Conservation (phyloP, 345 rosid species). For the Lumnitzera littorea region DNA sequence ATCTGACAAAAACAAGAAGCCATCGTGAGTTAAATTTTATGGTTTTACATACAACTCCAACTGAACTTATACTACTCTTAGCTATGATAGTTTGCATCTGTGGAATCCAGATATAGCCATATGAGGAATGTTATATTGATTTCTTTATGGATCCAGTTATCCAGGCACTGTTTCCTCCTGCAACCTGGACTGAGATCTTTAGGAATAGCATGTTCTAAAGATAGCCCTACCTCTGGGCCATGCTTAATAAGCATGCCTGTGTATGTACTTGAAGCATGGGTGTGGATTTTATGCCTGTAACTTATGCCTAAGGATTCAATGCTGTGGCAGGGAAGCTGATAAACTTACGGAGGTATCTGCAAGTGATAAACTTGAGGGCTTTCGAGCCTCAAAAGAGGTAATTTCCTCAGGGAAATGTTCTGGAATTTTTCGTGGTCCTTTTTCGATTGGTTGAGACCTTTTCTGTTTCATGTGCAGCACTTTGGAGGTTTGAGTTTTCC, state of each 20-base stretch:
- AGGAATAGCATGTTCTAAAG: too few species aligned
- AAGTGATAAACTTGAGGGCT: conserved; percentile 74
- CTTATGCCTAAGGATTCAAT: neutral
- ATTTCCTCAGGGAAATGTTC: neutral
- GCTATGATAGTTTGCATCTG: neutral
- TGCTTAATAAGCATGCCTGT: too few species aligned
- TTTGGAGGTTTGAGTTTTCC: conserved; percentile 96
- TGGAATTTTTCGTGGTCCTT: too few species aligned
- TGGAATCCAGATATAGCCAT: too few species aligned
- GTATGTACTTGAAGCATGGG: too few species aligned
- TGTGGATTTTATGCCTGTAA: too few species aligned
- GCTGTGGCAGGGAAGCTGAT: conserved; percentile 40
- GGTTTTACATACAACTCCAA: neutral
- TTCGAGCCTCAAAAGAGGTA: conserved; percentile 92
- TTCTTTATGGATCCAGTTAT: too few species aligned
- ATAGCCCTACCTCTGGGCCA: too few species aligned
- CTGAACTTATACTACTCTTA: conserved; percentile 1
- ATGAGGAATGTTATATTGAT: too few species aligned
- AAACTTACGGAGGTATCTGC: conserved; percentile 69
- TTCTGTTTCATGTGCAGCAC: conserved; percentile 44
- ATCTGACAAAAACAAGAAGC: conserved; percentile 29
- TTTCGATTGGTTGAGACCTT: too few species aligned
- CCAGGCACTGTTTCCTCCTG: too few species aligned
- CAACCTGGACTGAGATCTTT: too few species aligned
- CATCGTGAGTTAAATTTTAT: conserved; percentile 29